Base-by-base conservation (phyloP, 208 protist species). In the Leishmania guyanensis region DNA sequence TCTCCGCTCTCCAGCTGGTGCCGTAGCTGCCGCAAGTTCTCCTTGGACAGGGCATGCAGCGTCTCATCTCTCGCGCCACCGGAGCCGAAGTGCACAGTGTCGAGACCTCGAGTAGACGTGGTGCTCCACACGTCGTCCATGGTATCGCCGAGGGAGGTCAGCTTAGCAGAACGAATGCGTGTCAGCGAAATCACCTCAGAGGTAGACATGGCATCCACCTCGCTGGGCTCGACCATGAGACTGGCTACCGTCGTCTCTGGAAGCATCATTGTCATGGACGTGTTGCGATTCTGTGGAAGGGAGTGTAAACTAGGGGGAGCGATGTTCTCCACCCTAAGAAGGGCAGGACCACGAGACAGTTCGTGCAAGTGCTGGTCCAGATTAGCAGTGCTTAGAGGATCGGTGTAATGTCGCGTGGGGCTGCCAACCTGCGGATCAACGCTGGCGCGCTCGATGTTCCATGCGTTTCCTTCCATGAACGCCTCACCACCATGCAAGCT, bases 61-160 rank as follows among this genome's bases (percentile, higher is more conserved):
- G 86, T 84, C 5, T 80, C 70, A 29, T 84, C 74, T 2, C 20
- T 53, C 51, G 36, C 22, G 0, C 16, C 62, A 17, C 75, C 62
- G 10, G 54, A 0, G 22, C 48, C 17, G 70, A 66, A 33, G 43
- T 84, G 70, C 36, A 53, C 60, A 10, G 54, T 78, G 65, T 89
- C 83, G 50, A 60, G 70, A 36, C 78, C 83, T 60, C 80, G 78
- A 20, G 90, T 93, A 17, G 87, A 88, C 43, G 84, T 76, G 58
- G 79, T 87, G 82, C 90, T 93, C 88, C 90, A 93, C 62, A 89
- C 79, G 50, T 93, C 90, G 22, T 93, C 90, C 76, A 89, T 82
- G n/a, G 68, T 36, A 12, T 83, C 86, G 6, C 69, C 76, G 20
- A 79, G 65, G 43, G 83, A 81, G 73, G 77, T 50, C 50, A 46